These are phyloP conservation scores for Pyricularia sp. DNA, from an alignment of 2,329 filamentous ascomycete species.

Conservation along the genomic window DNA sequence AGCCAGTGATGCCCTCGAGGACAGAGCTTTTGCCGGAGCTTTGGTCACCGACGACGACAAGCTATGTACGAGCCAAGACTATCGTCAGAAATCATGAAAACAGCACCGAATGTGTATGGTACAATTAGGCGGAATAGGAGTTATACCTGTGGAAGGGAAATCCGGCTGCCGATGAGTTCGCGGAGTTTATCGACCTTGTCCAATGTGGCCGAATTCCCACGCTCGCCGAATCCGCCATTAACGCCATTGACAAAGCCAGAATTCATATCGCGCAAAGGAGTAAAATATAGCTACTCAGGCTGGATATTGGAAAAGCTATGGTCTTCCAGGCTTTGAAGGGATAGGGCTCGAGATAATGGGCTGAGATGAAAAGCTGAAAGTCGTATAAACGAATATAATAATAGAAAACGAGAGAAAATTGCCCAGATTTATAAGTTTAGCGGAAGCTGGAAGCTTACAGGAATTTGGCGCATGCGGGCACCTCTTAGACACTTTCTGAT, in stretches of 20 bases:
- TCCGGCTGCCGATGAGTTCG: conserved; percentile 12
- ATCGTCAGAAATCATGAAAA: neutral
- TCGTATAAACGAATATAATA: no score
- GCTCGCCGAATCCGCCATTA: neutral
- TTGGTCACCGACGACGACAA: conserved; percentile 74
- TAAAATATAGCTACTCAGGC: neutral
- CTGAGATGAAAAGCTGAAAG: no score
- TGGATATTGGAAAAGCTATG: neutral
- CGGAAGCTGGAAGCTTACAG: neutral
- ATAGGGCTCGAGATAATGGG: neutral
- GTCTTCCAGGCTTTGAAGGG: neutral
- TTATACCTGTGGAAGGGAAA: conserved; percentile 13
- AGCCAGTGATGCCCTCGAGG: conserved; percentile 50
- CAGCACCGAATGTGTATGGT: neutral
- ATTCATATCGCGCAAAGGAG: neutral
- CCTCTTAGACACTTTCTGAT: neutral
- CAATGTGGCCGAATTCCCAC: conserved; percentile 10
- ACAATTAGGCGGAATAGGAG: conserved; percentile 1
- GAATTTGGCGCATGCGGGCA: neutral
- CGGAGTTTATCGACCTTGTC: conserved; percentile 16
- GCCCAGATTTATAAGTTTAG: neutral
- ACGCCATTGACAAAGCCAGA: neutral
- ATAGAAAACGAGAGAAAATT: neutral
- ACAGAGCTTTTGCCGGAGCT: conserved; percentile 80
- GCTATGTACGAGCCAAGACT: conserved; percentile 34